These are phyloP conservation scores for Cryomyces minteri DNA, from an alignment of 495 filamentous ascomycete genomes.

Conservation along the genomic window DNA sequence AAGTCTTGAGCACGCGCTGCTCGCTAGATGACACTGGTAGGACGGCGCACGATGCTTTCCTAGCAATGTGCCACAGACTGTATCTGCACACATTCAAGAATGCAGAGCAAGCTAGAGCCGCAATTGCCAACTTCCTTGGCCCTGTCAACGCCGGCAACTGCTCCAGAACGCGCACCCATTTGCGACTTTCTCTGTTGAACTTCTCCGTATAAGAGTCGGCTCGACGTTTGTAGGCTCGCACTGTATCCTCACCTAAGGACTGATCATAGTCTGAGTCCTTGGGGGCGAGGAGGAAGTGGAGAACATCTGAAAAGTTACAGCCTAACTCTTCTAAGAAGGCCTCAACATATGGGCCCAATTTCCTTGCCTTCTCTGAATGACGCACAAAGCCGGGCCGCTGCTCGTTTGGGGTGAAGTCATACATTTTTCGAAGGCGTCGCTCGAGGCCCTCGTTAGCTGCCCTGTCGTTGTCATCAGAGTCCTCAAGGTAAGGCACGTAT, in stretches of 20 bases:
- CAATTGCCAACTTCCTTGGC: background rate
- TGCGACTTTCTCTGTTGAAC: constrained; percentile 14
- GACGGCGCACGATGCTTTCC: background rate
- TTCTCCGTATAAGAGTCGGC: constrained; percentile 15
- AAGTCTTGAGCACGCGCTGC: background rate
- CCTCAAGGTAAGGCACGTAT: constrained; percentile 16
- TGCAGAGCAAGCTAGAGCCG: constrained; percentile 11
- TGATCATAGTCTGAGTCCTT: background rate
- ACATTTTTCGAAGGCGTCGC: constrained; percentile 5
- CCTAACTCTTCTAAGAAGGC: constrained; percentile 13
- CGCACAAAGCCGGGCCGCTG: constrained; percentile 1
- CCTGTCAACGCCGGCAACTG: too few relatives aligned
- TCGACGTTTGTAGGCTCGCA: constrained; percentile 3
- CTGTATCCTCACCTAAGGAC: background rate
- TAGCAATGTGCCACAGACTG: constrained; percentile 17
- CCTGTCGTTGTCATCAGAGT: constrained; percentile 6
- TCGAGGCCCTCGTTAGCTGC: background rate
- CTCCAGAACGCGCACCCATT: background rate
- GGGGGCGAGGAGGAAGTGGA: constrained; percentile 10
- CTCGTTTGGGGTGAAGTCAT: constrained; percentile 1
- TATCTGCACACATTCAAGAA: constrained; percentile 14
- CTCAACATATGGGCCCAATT: constrained; percentile 7
- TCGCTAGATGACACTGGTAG: too few relatives aligned
- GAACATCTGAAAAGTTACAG: constrained; percentile 11
- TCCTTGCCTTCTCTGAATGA: constrained; percentile 3